Base-by-base conservation (phyloP, 2,329 filamentous ascomycete genomes). In the Colletotrichum sp. region DNA sequence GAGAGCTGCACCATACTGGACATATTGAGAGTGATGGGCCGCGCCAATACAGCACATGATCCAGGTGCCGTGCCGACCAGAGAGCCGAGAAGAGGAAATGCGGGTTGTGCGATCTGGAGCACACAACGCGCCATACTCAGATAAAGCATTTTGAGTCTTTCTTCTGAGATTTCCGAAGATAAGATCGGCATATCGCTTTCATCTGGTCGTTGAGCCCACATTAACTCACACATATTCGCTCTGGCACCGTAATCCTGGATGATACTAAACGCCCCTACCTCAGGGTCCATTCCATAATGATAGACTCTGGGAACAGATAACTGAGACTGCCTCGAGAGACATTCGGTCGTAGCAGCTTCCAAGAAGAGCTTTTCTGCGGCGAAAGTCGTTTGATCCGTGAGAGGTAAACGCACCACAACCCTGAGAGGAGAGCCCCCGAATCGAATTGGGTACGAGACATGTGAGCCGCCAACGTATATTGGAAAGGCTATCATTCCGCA, bases 1-100 rank as follows among this genome's bases (percentile, higher is more conserved):
- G 70, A 67, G 8, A 71, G n/a, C 3, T 48, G 75, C 15, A 81
- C 67, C 24, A 83, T 70, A 43, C 85, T 81, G 68, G 84, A 86
- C 83, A 87, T 86, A 67, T 84, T 84, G 5, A 81, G 76, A 2
- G 82, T 84, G 8, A 87, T 74, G 18, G 84, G 67, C n/a, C 67
- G 21, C 10, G 34, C 67, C 1, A 15, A 6, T 4, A 71, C 57
- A 15, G 83, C 79, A 80, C 80, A 82, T 13, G 38, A 76, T 38
- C 79, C 78, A 18, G 80, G 73, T 8, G 78, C 74, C 1, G 75
- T 63, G 65, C 83, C 73, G 55, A 71, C 55, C 2, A 87, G 78
- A 21, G 81, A 83, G 6, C 85, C 85, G n/a, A 87, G 86, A 52
- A 79, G 77, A 36, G 80, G 52, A 34, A 86, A 83, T 1, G 78